phyloP scores from a whole-genome alignment of 495 filamentous ascomycete genomes.

The Trichoderma orchidacearum region DNA sequence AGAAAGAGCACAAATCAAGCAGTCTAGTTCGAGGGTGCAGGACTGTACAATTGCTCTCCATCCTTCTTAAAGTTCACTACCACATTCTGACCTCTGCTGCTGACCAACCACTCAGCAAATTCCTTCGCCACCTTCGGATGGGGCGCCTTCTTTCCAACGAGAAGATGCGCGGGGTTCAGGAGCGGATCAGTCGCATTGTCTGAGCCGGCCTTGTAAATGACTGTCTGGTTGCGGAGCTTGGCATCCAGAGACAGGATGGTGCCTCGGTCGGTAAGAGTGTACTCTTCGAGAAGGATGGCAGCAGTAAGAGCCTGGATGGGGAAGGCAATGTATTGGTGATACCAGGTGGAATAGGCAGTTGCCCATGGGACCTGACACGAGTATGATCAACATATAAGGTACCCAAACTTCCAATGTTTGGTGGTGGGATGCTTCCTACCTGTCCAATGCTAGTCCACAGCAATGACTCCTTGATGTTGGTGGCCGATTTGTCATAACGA shows the following conservation, averaged over 20 bases:
- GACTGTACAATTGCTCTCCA: conserved; percentile 13
- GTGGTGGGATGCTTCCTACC: no score
- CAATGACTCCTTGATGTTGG: conserved; percentile 32
- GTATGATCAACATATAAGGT: not conserved
- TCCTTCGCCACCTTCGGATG: conserved; percentile 14
- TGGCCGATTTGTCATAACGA: conserved; percentile 30
- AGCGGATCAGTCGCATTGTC: conserved; percentile 18
- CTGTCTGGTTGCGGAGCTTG: conserved; percentile 26
- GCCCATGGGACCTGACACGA: conserved; percentile 24
- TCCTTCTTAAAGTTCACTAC: conserved; percentile 17
- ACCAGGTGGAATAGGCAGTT: conserved; percentile 26
- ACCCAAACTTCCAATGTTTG: no score
- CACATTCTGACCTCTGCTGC: conserved; percentile 17
- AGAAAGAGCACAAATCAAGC: no score
- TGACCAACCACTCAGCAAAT: conserved; percentile 23
- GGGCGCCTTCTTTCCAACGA: conserved; percentile 16
- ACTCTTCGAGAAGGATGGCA: conserved; percentile 32
- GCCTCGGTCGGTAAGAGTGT: conserved; percentile 12
- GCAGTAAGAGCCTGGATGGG: conserved; percentile 22
- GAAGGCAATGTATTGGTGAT: conserved; percentile 31
- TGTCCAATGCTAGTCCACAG: conserved; percentile 31
- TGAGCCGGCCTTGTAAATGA: conserved; percentile 21
- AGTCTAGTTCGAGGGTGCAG: not conserved
- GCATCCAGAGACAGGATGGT: conserved; percentile 18
- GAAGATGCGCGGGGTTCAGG: conserved; percentile 25